Evolutionary conservation across 2,329 filamentous ascomycete species (phyloP).

Genomic region (Botryotinia calthae): DNA sequence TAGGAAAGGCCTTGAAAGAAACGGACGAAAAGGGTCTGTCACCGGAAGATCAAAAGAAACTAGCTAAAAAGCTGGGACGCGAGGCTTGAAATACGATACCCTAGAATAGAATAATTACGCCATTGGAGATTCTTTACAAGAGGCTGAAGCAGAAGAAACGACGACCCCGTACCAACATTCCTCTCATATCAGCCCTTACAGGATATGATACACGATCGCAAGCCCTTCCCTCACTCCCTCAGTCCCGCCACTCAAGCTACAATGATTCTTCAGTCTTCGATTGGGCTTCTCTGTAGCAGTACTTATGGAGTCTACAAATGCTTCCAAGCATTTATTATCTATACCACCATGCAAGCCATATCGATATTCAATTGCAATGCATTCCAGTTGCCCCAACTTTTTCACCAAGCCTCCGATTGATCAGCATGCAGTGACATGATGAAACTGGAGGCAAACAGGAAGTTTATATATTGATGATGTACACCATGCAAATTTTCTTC

Average conservation of each 20-base stretch:
- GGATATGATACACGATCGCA: background rate
- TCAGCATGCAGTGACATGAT: background rate
- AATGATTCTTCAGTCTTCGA: background rate
- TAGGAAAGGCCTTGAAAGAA: constrained; percentile 74
- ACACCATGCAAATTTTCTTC: background rate
- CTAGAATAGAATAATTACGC: constrained; percentile 13
- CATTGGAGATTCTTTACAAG: background rate
- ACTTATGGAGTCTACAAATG: background rate
- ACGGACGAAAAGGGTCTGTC: constrained; percentile 68
- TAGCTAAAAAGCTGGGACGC: constrained; percentile 58
- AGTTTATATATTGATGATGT: constrained; percentile 2
- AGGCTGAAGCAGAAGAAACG: background rate
- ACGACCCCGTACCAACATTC: constrained; percentile 7
- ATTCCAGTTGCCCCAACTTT: background rate
- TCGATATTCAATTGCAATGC: background rate
- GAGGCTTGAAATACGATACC: constrained; percentile 27
- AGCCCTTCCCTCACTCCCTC: background rate
- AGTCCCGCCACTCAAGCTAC: background rate
- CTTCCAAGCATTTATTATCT: background rate
- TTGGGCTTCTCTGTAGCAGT: background rate
- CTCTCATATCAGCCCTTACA: background rate
- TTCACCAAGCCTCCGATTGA: constrained; percentile 1
- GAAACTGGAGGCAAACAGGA: background rate
- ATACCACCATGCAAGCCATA: background rate
- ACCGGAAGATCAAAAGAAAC: constrained; percentile 65